Conservation (phyloP, 192 early-diverging fungal species). For the Mortierella claussenii region DNA sequence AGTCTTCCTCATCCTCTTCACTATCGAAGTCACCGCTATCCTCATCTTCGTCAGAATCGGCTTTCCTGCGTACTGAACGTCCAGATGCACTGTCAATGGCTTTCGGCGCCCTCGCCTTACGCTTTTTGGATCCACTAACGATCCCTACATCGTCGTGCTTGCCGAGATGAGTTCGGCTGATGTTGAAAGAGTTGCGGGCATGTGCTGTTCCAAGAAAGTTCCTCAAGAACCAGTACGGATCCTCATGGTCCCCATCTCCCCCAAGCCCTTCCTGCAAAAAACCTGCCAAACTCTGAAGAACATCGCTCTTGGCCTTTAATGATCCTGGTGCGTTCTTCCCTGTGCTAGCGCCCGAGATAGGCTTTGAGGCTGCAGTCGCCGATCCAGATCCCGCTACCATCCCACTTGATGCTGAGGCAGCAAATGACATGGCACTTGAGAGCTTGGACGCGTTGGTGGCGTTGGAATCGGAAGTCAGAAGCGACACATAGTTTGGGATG, state of each 20-base stretch:
- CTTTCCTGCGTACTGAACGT: slow-evolving; percentile 12
- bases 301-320: slow-evolving; percentile 63
- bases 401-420: slow-evolving; percentile 21
- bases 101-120: slow-evolving; percentile 13
- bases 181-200: slow-evolving; percentile 53
- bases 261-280: slow-evolving; percentile 66
- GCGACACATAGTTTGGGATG: slow-evolving; percentile 69
- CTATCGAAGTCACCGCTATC: slow-evolving; percentile 10
- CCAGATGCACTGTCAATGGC: background rate
- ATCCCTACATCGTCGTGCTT: slow-evolving; percentile 1
- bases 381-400: slow-evolving; percentile 21
- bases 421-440: slow-evolving; percentile 46
- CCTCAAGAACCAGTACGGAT: slow-evolving; percentile 62
- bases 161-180: slow-evolving; percentile 12
- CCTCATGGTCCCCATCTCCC: slow-evolving; percentile 53
- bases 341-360: slow-evolving; percentile 20
- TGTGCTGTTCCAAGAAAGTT: slow-evolving; percentile 59
- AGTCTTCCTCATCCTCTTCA: slow-evolving; percentile 6
- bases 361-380: background rate
- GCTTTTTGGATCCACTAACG: slow-evolving; percentile 12
- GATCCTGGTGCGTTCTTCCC: slow-evolving; percentile 50
- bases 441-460: slow-evolving; percentile 49
- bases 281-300: slow-evolving; percentile 65
- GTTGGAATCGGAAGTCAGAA: slow-evolving; percentile 67
- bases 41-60: slow-evolving; percentile 1